These are phyloP conservation scores for Colletotrichum lentis DNA, from an alignment of 2,329 filamentous ascomycete genomes.

Conservation along the genomic window DNA sequence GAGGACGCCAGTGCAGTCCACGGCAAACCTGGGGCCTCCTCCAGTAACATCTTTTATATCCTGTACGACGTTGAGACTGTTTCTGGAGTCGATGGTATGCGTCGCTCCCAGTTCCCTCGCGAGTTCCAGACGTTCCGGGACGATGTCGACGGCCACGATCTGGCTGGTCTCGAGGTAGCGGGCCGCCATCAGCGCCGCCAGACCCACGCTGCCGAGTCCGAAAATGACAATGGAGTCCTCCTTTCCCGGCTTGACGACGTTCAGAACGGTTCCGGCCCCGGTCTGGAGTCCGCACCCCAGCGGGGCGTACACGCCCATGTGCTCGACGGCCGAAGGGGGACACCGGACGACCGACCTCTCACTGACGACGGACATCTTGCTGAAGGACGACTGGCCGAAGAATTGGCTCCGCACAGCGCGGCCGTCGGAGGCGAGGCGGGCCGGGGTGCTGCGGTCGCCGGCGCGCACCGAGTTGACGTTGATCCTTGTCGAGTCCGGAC, in stretches of 20 bases:
- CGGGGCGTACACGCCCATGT: slow-evolving; percentile 64
- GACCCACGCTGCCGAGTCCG: slow-evolving; percentile 92
- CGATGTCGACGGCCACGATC: slow-evolving; percentile 79
- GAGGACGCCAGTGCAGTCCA: slow-evolving; percentile 98
- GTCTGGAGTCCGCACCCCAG: slow-evolving; percentile 98
- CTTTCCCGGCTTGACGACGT: slow-evolving; percentile 90
- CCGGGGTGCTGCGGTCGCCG: slow-evolving; percentile 77
- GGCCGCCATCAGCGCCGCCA: slow-evolving; percentile 90
- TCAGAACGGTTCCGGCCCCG: slow-evolving; percentile 92
- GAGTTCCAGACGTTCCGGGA: slow-evolving; percentile 91
- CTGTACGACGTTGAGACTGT: slow-evolving; percentile 81
- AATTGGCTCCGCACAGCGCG: slow-evolving; percentile 90
- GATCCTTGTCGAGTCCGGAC: slow-evolving; percentile 46
- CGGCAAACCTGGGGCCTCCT: slow-evolving; percentile 97
- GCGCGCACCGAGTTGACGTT: slow-evolving; percentile 81
- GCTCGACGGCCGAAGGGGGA: slow-evolving; percentile 96
- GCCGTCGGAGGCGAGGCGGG: slow-evolving; percentile 91
- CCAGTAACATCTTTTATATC: slow-evolving; percentile 97
- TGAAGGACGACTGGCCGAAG: slow-evolving; percentile 99
- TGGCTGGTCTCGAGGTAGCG: slow-evolving; percentile 81
- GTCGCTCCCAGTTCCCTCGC: slow-evolving; percentile 93
- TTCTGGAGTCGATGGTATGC: slow-evolving; percentile 92
- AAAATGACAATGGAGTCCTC: slow-evolving; percentile 92
- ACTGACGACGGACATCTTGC: slow-evolving; percentile 96
- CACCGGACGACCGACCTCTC: slow-evolving; percentile 93